Conservation (phyloP, 345 rosid species). For the Acer saccharum region DNA sequence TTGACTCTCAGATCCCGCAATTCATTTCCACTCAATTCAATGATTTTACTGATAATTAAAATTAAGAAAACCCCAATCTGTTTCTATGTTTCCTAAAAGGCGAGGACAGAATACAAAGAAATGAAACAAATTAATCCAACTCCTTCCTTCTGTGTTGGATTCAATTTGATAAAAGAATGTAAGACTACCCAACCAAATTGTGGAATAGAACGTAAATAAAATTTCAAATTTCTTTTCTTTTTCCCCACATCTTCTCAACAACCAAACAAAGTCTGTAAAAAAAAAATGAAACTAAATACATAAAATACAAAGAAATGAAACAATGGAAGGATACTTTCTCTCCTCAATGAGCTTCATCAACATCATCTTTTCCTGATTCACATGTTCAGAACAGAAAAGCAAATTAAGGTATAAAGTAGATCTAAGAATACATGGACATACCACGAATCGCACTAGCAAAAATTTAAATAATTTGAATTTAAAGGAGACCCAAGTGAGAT, state of each 20-base stretch:
- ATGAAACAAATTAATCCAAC: no score
- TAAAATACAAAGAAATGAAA: background rate
- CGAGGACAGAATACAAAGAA: background rate
- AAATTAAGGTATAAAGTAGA: background rate
- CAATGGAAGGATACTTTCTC: constrained; percentile 67
- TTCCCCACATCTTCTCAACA: background rate
- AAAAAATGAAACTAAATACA: background rate
- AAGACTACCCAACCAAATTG: no score
- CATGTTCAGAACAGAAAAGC: constrained; percentile 4
- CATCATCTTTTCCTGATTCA: constrained; percentile 60
- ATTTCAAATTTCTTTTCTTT: background rate
- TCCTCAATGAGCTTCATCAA: constrained; percentile 67
- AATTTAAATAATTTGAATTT: background rate
- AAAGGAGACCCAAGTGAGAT: background rate
- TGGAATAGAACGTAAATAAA: background rate
- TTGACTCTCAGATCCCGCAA: constrained; percentile 44
- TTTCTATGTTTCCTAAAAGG: background rate
- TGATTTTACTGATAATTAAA: constrained; percentile 46
- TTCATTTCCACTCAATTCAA: constrained; percentile 53
- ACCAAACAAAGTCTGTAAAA: background rate
- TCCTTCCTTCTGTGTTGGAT: background rate
- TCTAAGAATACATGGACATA: background rate
- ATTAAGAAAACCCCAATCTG: constrained; percentile 32
- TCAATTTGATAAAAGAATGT: background rate
- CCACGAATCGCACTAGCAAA: no score